Base-by-base conservation (phyloP, 2,329 filamentous ascomycete species). In the Colletotrichum euphorbiae region DNA sequence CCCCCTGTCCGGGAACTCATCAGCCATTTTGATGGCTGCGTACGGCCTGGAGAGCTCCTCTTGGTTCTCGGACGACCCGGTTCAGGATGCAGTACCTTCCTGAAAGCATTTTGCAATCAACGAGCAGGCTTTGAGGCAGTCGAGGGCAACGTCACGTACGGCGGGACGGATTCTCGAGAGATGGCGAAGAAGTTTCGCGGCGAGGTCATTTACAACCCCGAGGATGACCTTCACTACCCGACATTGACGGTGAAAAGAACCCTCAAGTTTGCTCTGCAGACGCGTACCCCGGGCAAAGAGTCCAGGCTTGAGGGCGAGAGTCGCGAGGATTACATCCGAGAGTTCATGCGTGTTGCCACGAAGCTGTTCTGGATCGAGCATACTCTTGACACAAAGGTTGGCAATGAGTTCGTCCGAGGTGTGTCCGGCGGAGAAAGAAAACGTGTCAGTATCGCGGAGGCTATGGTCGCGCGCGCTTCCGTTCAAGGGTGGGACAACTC, bases 401-500 rank as follows among this genome's bases (percentile, higher is more conserved):
- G 91, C 2, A 88, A 91, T 70, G 89, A 90, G 69, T 85, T 88
- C 33, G 83, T 92, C 8, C 85, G 90, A 19, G 81, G 81, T 11
- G 84, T 91, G 2, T 87, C 84, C 21, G 89, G 89, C 9, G 89
- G 89, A 42, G 89, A 91, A 74, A 83, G 88, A 70, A 93, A 94
- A 79, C 88, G 92, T 75, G 91, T 94, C 6, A 91, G 88, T 57
- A 93, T 94, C 71, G 91, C 90, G 7, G 91, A 94, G 77, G 90
- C 90, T 6, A 87, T 91, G 65, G 84, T 86, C 9, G 82, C 81
- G 1, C 78, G 83, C n/a, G 86, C 88, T 2, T 89, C 85, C 46
- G 81, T 87, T 2, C 90, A 92, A 75, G 91, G 89, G 69, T 94
- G 91, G 91, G 92, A 90, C 71, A 92, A 92, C 69, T 88, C 85